These are phyloP conservation scores for Lonicera japonica DNA, from an alignment of 129 eudicot species.

Conservation along the genomic window DNA sequence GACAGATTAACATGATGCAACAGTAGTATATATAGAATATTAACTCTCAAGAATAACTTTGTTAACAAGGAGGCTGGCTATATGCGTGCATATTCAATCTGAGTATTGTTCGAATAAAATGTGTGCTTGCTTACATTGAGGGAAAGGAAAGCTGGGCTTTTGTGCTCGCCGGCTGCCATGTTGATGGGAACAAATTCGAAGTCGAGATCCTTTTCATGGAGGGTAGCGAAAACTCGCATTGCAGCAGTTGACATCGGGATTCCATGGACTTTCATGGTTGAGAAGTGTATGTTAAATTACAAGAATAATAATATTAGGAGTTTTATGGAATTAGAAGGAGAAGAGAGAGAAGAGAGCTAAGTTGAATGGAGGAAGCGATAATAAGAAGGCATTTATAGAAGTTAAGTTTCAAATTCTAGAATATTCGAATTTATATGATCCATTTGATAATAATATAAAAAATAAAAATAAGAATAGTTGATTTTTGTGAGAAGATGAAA, in stretches of 20 bases:
- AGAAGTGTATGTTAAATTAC: slow-evolving; percentile 14
- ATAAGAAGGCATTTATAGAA: not conserved
- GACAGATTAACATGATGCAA: too few relatives aligned
- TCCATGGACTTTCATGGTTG: slow-evolving; percentile 47
- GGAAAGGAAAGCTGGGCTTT: slow-evolving; percentile 38
- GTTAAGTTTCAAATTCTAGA: too few relatives aligned
- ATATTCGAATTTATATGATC: too few relatives aligned
- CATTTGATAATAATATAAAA: too few relatives aligned
- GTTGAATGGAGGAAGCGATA: not conserved
- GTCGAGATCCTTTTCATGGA: slow-evolving; percentile 43
- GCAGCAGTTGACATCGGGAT: slow-evolving; percentile 21
- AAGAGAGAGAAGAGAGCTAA: not conserved
- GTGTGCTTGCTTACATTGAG: slow-evolving; percentile 37
- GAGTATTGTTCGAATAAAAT: too few relatives aligned
- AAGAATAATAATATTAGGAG: not conserved
- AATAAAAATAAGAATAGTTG: too few relatives aligned
- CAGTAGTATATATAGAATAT: too few relatives aligned
- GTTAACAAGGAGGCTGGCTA: too few relatives aligned
- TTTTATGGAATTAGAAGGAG: not conserved
- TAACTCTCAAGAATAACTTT: too few relatives aligned
- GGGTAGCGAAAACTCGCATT: slow-evolving; percentile 31
- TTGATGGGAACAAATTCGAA: slow-evolving; percentile 35
- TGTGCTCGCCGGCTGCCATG: slow-evolving; percentile 36
- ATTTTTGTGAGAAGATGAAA: too few relatives aligned
- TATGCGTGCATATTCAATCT: too few relatives aligned